Base-by-base conservation (phyloP, 371 early-diverging fungal genomes). In the Funneliformis caledonium region DNA sequence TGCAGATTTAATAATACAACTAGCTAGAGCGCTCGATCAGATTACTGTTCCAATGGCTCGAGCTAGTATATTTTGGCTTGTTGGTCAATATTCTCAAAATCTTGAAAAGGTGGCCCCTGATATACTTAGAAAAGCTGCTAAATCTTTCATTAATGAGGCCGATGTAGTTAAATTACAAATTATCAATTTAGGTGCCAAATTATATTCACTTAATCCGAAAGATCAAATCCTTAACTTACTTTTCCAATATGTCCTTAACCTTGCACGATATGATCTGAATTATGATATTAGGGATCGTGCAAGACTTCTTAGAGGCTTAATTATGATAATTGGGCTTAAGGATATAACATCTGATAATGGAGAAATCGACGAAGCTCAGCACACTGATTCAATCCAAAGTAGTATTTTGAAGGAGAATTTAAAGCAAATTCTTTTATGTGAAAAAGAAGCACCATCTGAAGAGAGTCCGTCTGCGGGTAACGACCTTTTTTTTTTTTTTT, bases 211-310 rank as follows among this genome's bases (percentile, higher is more conserved):
- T 82, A 89, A 89, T 79, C 87, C 89, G 1, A 81, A 74, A 4
- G 84, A 87, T 52, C 72, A 50, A 14, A 89, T 88, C 2, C 80
- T 89, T 47, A 86, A 86, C 42, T 83, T 88, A 2, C 85, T 94
- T 37, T 90, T 93, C 73, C 88, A 92, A 72, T 94, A 97, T 83
- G 84, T 95, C 26, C 89, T 96, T 52, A 90, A 94, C 52, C 86
- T 98, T 77, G 97, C 97, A 0, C 88, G 96, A 47, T 97, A 94
- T 81, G 99, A 98, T 83, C 83, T 89, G 19, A 89, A 92, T 82
- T 97, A 94, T 81, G 96, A 96, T 83, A 93, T 98, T 1, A 90
- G 99, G 48, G 99, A 98, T 82, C 91, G 97, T 22, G 96, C 95
- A 11, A 85, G 99, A 56, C 91, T 95, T 81, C 85, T 97, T 59